Base-by-base conservation (phyloP, 176 grass and related monocot genomes). In the Musa beccarii region DNA sequence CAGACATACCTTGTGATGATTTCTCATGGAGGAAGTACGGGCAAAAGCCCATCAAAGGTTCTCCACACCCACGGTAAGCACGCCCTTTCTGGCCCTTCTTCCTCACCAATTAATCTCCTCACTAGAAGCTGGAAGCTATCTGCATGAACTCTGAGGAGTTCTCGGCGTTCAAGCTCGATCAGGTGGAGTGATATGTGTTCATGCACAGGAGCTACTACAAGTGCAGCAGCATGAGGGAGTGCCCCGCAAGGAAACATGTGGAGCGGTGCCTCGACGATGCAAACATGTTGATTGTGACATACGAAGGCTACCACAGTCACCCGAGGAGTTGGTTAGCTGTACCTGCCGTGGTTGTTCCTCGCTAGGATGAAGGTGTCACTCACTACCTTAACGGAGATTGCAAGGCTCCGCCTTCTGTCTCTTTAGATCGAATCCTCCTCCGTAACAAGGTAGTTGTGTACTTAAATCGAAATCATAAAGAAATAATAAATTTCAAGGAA, bases 21-120 rank as follows among this genome's bases (percentile, higher is more conserved):
- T 78, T 67, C 63, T 78, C 76, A 29, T 78, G 76, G 76, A 68
- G 76, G 14, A 78, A 78, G 14, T 78, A 78, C 24, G 76, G 76
- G 50, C 76, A 78, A 29, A 78, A 78, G 51, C 76, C 76, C 21
- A 78, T 78, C 20, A 78, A 78, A 68, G 76, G 76, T 54, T 78
- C 76, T 28, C 76, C 76, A 54, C 63, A 78, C 52, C 76, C 76
- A 10, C 14, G 76, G 76, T 78, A 67, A 53, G 13, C 25, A 55
- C 19, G 52, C 16, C 9, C 50, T 56, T 53, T 13, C 24, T 55
- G 26, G 25, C 28, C 56, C 12, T 56, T 25, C 56, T 14, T 52
- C 29, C 29, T 34, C 29, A 34, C 4, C 29, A 34, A 34, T 34
- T 4, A 34, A 34, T 34, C 29, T 34, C 29, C 29, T 34, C 29